Evolutionary conservation across 495 filamentous ascomycete species (phyloP).

Genomic region (Aspergillus conjunctus): DNA sequence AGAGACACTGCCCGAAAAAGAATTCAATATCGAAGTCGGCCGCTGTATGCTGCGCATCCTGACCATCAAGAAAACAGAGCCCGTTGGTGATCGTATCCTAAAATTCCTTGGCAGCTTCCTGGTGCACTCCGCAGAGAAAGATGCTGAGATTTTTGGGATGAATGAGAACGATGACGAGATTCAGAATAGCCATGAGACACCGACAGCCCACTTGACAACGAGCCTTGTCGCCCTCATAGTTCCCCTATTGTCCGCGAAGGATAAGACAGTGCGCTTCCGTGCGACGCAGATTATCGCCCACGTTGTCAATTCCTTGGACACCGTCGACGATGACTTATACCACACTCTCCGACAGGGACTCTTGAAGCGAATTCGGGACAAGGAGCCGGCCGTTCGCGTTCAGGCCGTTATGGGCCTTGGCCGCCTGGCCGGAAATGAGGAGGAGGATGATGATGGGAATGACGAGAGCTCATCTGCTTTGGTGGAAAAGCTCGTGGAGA

Average conservation of each 20-base stretch:
- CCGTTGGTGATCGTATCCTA: conserved; percentile 80
- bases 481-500: conserved; percentile 81
- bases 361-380: conserved; percentile 84
- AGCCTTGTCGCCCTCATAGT: conserved; percentile 70
- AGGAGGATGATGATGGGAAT: conserved; percentile 70
- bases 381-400: conserved; percentile 85
- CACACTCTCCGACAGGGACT: conserved; percentile 74
- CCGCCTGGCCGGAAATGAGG: conserved; percentile 77
- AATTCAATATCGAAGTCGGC: conserved; percentile 83
- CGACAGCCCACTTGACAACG: conserved; percentile 73
- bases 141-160: conserved; percentile 51
- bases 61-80: conserved; percentile 88
- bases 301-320: conserved; percentile 85
- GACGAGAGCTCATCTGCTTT: conserved; percentile 61
- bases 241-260: conserved; percentile 75
- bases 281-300: conserved; percentile 86
- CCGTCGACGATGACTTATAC: conserved; percentile 88
- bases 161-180: conserved; percentile 42
- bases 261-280: conserved; percentile 89
- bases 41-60: conserved; percentile 81
- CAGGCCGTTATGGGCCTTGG: conserved; percentile 93
- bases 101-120: conserved; percentile 86
- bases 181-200: conserved; percentile 70
- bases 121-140: conserved; percentile 78
- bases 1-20: conserved; percentile 72